Percentiles rank a stretch among this genome's conserved stretches.
Conservation (phyloP, 1,139 yeast genomes). For the Hansenula lynferdii region DNA sequence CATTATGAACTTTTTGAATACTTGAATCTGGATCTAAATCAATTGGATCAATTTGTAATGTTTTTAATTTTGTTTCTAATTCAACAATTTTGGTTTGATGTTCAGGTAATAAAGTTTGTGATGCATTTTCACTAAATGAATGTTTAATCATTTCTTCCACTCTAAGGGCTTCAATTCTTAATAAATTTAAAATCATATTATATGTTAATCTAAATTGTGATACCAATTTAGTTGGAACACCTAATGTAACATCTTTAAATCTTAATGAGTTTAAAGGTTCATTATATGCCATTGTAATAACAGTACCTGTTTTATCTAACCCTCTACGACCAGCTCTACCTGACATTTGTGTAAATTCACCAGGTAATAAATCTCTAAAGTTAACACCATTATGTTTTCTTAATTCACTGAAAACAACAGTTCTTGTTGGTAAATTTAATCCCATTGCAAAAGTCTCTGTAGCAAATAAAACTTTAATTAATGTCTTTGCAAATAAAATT, state of each 20-base stretch:
- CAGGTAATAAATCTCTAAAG: slow-evolving; percentile 80
- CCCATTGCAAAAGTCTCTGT: slow-evolving; percentile 99
- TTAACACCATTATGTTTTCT: slow-evolving; percentile 88
- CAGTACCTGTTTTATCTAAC: slow-evolving; percentile 88
- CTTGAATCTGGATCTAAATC: slow-evolving; percentile 36
- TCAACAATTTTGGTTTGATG: slow-evolving; percentile 63
- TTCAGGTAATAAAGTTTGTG: slow-evolving; percentile 84
- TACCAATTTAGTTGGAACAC: slow-evolving; percentile 81
- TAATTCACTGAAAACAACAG: slow-evolving; percentile 83
- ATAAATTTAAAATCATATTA: slow-evolving; percentile 87
- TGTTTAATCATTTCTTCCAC: slow-evolving; percentile 98
- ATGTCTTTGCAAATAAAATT: slow-evolving; percentile 78
- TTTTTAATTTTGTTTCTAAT: slow-evolving; percentile 43
- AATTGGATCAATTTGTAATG: slow-evolving; percentile 34
- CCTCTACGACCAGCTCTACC: slow-evolving; percentile 99
- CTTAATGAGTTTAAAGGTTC: slow-evolving; percentile 56
- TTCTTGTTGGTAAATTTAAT: slow-evolving; percentile 91
- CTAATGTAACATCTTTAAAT: slow-evolving; percentile 78
- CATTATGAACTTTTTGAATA: slow-evolving; percentile 13
- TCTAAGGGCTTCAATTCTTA: slow-evolving; percentile 87
- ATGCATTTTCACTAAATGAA: slow-evolving; percentile 87
- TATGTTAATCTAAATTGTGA: slow-evolving; percentile 93
- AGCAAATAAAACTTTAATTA: slow-evolving; percentile 89
- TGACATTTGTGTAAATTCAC: slow-evolving; percentile 98
- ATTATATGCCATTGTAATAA: slow-evolving; percentile 85